Evolutionary conservation across 768 basidiomycete genomes (phyloP), one percentile per base, ranked within the genome.

Genomic region (Gymnopilus junonius): DNA sequence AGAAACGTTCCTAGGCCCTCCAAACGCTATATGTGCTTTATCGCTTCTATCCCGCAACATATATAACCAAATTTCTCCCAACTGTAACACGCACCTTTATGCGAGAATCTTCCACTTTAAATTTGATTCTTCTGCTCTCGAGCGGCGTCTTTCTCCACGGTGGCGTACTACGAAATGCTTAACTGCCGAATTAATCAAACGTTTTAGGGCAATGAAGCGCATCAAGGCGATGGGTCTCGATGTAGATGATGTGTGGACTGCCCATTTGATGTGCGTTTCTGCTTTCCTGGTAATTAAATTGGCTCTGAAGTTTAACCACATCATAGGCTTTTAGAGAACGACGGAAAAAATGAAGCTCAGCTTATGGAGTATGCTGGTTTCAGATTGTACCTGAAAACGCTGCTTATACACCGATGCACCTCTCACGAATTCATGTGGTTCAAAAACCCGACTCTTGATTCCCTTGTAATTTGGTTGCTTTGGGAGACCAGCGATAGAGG

Each of bases 241-340:
- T 27, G 53, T 59, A 31, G 76, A 83, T 54, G 84, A 85, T 65
- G 73, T 87, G 15, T 87, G 87, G 87, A 81, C 77, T 17, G 79
- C 75, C 11, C 86, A 83, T 64, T 59, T 86, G 35, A 85, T 87
- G 84, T 76, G 58, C 42, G 75, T 70, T 14, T 48, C 31, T 21
- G 21, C 54, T 21, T 34, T 58, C 40, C 40, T 53, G 23, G 34
- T 8, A n/a, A 21, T 55, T 27, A 11, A 34, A 39, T 39, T 23
- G 17, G 21, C 20, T 27, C 31, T 51, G 43, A n/a, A n/a, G n/a
- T n/a, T n/a, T n/a, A n/a, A 40, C 12, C 14, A 11, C 21, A 55
- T 20, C 7, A 45, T 21, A 77, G 76, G 74, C 65, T 86, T 48
- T 70, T 81, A 23, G 86, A 87, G 70, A 80, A 82, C 46, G 85